Base-by-base conservation (phyloP, 31 red algal species). In the Endocladia muricata region DNA sequence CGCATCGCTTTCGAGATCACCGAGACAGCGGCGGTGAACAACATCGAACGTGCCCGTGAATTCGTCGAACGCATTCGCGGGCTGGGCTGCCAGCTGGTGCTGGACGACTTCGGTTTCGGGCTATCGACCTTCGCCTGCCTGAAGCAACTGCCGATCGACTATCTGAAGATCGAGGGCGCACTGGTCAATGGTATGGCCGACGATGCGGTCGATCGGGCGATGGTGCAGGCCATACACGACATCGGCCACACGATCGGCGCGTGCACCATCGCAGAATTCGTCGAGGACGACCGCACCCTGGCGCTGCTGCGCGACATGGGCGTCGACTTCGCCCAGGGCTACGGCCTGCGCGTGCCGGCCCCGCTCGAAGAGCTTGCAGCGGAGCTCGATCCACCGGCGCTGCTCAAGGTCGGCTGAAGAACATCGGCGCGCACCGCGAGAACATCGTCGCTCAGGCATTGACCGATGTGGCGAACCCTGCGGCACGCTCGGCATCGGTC, bases 41-140 rank as follows among this genome's bases (percentile, higher is more conserved):
- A 30, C 13, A 25, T 11, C 11, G 11, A 11, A 13, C n/a, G 26
- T 11, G 25, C 25, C 26, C 11, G 60, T 25, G 13, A 22, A 25
- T 30, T 25, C 60, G n/a, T 17, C 13, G 17, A 22, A 23, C 60
- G 11, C 13, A 17, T 21, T n/a, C n/a, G n/a, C n/a, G 15, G 25
- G 26, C 11, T 17, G 25, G 60, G n/a, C 15, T 25, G 60, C n/a
- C 13, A 17, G 26, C 25, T 64, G 11, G 60, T 23, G 26, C 60
- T 64, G 11, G 60, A 64, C 26, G 60, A 64, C 25, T 64, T 64
- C 60, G 60, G 60, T 13, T 25, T 23, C 15, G 60, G 60, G 11
- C 26, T 25, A 25, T 64, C 60, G 25, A 21, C 60, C 11, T 30
- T 64, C 11, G 26, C 26, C 17, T 25, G 26, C 26, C 13, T 64